These are phyloP conservation scores for Fabrea salina DNA, from an alignment of 169 alveolate genomes.

Conservation along the genomic window DNA sequence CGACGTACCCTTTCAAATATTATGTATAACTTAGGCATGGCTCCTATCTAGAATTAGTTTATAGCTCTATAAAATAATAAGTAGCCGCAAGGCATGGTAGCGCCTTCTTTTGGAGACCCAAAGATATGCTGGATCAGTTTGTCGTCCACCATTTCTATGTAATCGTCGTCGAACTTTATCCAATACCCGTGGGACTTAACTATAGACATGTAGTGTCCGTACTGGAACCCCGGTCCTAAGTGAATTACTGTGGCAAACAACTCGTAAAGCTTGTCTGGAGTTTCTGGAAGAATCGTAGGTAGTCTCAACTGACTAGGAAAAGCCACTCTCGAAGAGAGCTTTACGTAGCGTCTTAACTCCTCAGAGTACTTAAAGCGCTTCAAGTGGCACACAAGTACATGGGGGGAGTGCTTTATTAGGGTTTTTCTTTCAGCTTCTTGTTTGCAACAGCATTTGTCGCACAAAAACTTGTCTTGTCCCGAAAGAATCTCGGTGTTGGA, in stretches of 20 bases:
- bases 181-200: conserved; percentile 51
- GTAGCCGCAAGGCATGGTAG: conserved; percentile 30
- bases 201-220: conserved; percentile 69
- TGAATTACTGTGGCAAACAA: conserved; percentile 64
- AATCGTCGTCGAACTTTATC: conserved; percentile 71
- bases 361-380: conserved; percentile 70
- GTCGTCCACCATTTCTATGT: conserved; percentile 22
- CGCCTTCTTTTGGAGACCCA: conserved; percentile 29
- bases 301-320: conserved; percentile 59
- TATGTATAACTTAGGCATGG: conserved; percentile 19
- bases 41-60: conserved; percentile 5
- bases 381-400: conserved; percentile 56
- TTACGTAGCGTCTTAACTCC: conserved; percentile 38
- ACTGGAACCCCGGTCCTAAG: conserved; percentile 58
- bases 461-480: conserved; percentile 63
- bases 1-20: background rate
- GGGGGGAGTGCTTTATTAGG: conserved; percentile 52
- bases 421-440: conserved; percentile 57
- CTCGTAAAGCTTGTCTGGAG: conserved; percentile 26
- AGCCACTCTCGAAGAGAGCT: conserved; percentile 53
- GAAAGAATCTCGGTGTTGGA: conserved; percentile 50
- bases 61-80: conserved; percentile 31
- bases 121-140: conserved; percentile 16
- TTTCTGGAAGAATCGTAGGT: background rate
- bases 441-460: conserved; percentile 64